Evolutionary conservation across 257 asterid species (phyloP), one percentile per base, ranked within the genome.

Genomic region (Penstemon newberryi): DNA sequence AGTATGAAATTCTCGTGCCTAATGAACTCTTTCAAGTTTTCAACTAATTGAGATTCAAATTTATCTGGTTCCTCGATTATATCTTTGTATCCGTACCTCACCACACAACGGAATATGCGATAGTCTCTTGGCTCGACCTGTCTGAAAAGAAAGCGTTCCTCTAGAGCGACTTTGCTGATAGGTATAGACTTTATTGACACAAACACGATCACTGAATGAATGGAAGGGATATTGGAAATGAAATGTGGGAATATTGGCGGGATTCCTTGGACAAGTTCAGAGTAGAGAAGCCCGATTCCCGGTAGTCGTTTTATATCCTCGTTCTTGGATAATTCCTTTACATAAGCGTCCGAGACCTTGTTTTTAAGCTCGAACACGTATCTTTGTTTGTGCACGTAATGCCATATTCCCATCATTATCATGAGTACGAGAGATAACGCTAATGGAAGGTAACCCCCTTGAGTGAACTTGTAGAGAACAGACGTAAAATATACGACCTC

Each of bases 181-280:
- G 93, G 95, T 40, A 89, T 79, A 3, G 89, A 77, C 76, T 89
- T 89, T 7, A 89, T 83, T 4, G 96, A 89, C 45, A 89, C 91
- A 41, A 89, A 65, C 3, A 89, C 90, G 0, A 84, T 45, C 4
- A 89, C 82, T 0, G 95, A 85, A 42, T 89, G 91, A 11, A 87
- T 72, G 0, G 91, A 81, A 0, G 95, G 89, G 0, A 89, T 40
- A 40, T 87, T 89, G 5, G 85, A 47, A 8, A 85, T 70, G 53
- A 82, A 89, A 41, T 87, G 96, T 2, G 87, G 74, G 36, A 87
- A 85, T 13, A 89, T 87, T 0, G 92, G 96, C 0, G 95, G 95
- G 58, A 89, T 85, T 2, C 93, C 95, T 33, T 89, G 93, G 0
- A 87, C 96, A 0, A 89, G 77, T 11, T 85, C 91, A 0, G 93